Percentiles rank a stretch among this genome's conserved stretches.
Conservation (phyloP, 768 basidiomycete genomes). For the Boletellus ananiceps region DNA sequence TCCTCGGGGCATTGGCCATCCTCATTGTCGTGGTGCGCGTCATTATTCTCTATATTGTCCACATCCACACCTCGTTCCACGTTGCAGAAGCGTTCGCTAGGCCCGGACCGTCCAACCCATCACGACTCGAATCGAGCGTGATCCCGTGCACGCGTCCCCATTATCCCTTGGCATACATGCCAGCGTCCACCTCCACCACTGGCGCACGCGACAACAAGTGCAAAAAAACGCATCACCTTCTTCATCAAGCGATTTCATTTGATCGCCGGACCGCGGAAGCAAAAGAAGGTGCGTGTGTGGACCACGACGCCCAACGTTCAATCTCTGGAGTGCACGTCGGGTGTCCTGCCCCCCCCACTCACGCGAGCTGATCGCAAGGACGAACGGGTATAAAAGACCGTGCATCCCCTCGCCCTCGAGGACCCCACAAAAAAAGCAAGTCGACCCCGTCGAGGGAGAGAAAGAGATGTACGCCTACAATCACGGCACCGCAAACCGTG, state of each 20-base stretch:
- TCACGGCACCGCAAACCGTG: constrained; percentile 5
- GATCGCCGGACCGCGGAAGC: background rate
- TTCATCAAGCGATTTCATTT: constrained; percentile 5
- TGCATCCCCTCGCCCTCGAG: background rate
- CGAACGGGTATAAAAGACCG: constrained; percentile 9
- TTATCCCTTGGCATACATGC: constrained; percentile 3
- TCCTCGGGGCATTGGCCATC: background rate
- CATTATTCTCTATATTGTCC: background rate
- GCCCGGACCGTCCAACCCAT: background rate
- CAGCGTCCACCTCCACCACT: background rate
- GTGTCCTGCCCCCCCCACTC: background rate
- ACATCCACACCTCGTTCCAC: constrained; percentile 1
- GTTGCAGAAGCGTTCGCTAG: background rate
- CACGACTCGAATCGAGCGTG: no score
- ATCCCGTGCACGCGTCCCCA: background rate
- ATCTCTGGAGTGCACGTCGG: background rate
- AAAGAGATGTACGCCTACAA: constrained; percentile 6
- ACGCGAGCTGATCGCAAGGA: constrained; percentile 3
- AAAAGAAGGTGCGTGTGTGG: background rate
- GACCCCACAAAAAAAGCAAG: background rate
- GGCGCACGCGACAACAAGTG: background rate
- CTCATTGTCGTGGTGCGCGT: background rate
- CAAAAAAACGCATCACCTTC: background rate
- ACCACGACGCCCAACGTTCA: constrained; percentile 1
- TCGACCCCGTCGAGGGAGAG: background rate